Percentiles rank a stretch among this genome's conserved stretches.
Evolutionary conservation across 106 monocot species (phyloP).

Genomic region (Acorus gramineus): DNA sequence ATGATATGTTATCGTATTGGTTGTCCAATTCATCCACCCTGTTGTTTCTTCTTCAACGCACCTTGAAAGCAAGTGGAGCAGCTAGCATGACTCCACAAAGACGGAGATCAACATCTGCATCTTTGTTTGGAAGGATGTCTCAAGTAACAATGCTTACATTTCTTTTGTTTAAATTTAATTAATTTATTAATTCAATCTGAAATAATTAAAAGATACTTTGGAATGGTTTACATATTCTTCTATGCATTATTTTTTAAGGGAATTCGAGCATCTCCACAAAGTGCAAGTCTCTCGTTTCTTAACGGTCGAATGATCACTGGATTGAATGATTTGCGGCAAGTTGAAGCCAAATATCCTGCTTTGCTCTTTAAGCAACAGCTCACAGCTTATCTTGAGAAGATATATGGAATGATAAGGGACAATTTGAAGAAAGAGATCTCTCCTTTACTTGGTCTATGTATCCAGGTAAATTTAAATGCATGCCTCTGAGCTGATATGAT

Average conservation of each 20-base stretch:
- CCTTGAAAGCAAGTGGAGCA: constrained; percentile 70
- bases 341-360: constrained; percentile 83
- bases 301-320: constrained; percentile 43
- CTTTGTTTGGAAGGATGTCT: constrained; percentile 67
- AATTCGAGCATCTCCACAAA: constrained; percentile 44
- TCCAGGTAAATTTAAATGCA: constrained; percentile 41
- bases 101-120: constrained; percentile 41
- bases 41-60: constrained; percentile 63
- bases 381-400: constrained; percentile 74
- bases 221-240: not conserved
- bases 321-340: constrained; percentile 50
- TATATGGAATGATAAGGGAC: constrained; percentile 79
- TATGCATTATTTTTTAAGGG: constrained; percentile 21
- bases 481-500: no score
- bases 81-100: constrained; percentile 55
- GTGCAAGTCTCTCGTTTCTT: constrained; percentile 39
- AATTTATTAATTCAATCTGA: not conserved
- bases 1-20: constrained; percentile 66
- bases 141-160: constrained; percentile 29
- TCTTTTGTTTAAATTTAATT: not conserved
- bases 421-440: constrained; percentile 89
- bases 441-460: constrained; percentile 65
- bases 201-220: no score
- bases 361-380: constrained; percentile 84
- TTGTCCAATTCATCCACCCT: constrained; percentile 74